Evolutionary conservation across 1,284 basidiomycete genomes (phyloP), one percentile per base, ranked within the genome.

Genomic region (Fomitopsis pinicola): DNA sequence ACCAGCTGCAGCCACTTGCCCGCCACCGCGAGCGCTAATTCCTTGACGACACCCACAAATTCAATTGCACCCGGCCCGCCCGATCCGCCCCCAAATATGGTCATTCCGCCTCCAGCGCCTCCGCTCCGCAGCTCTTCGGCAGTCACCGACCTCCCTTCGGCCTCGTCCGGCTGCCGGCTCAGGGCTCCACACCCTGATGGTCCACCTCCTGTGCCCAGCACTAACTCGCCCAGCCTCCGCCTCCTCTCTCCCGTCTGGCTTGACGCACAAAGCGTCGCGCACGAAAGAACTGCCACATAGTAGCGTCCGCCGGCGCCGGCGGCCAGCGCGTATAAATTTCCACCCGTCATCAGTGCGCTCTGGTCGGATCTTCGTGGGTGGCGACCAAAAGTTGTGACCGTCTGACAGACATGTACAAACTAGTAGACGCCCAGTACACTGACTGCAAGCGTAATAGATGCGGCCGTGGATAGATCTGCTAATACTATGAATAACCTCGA

Each of bases 31-130:
- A 50, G 28, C 48, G 48, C 48, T 26, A 50, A 33, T 33, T 33
- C 48, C 48, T 10, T 50, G 48, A 50, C 48, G 48, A 50, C 48
- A 54, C 35, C 30, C 50, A 53, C 50, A 48, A 48, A 48, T 28
- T 50, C 48, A 50, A 50, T 50, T 50, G 15, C 48, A 15, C 52
- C 45, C 52, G 52, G 52, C 52, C 50, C 52, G 52, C 52, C 35
- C 52, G 7, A 15, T 30, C 35, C 33, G 35, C 35, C 10, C 35
- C 50, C 50, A 33, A 14, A 53, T 35, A 53, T 53, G 50, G 50
- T 7, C 28, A 36, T 15, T 53, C 50, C 33, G 48, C 48, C 5
- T 33, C 48, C 48, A 33, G 48, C 48, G 48, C 48, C 50, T 38
- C 30, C 17, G 8, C 19, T 38, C 19, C 52, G 52, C 33, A 36